These are phyloP conservation scores for Prinsepia uniflora DNA, from an alignment of 306 rosid species.

Conservation along the genomic window DNA sequence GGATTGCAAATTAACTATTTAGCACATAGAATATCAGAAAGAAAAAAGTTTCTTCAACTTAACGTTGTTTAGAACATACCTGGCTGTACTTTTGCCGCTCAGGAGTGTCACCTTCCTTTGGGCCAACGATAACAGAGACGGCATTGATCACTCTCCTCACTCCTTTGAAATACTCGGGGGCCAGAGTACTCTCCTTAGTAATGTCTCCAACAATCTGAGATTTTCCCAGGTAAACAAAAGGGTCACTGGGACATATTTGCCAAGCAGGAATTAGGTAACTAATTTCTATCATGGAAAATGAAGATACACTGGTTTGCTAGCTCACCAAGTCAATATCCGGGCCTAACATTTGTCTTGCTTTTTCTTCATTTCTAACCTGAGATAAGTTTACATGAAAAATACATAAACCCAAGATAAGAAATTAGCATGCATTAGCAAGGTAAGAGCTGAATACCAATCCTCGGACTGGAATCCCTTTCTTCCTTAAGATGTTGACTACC, in stretches of 20 bases:
- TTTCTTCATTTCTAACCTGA: conserved; percentile 89
- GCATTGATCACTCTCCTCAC: conserved; percentile 84
- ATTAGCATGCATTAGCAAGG: conserved; percentile 9
- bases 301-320: conserved; percentile 6
- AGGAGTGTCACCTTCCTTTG: conserved; percentile 96
- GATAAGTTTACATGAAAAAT: conserved; percentile 18
- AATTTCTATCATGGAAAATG: background rate
- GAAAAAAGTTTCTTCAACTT: background rate
- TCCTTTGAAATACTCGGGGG: conserved; percentile 74
- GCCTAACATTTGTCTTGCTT: conserved; percentile 85
- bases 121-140: conserved; percentile 91
- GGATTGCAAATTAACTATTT: background rate
- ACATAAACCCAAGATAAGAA: background rate
- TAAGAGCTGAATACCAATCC: conserved; percentile 56
- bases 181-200: conserved; percentile 69
- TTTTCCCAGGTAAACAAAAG: background rate
- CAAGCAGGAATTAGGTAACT: background rate
- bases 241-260: background rate
- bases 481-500: conserved; percentile 65
- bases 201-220: conserved; percentile 81
- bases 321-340: conserved; percentile 86
- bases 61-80: conserved; percentile 36
- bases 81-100: conserved; percentile 96
- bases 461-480: conserved; percentile 79
- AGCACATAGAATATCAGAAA: background rate